Evolutionary conservation across 306 rosid species (phyloP), one percentile per base, ranked within the genome.

Genomic region (Castanopsis chinensis): DNA sequence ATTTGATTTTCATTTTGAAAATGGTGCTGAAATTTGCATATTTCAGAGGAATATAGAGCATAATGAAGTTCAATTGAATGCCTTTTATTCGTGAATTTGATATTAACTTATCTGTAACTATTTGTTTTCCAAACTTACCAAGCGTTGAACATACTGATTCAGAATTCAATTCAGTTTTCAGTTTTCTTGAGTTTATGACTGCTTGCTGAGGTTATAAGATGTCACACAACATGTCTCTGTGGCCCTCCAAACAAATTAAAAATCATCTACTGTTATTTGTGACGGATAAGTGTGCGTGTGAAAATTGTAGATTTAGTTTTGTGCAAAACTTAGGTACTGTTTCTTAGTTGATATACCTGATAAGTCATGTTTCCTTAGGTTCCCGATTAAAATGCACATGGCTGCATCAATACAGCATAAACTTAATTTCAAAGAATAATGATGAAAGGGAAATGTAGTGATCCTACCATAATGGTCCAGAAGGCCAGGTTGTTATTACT

Each of bases 71-170:
- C 55, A 74, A 56, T 65, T 84, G 77, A 60, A 41, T 54, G 45
- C 72, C 64, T 33, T 55, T 79, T 84, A 68, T 78, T 25, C 53
- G 53, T 52, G 76, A 77, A 63, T 20, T 3, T 33, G 69, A 54
- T 73, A 51, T n/a, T 76, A 69, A 21, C 58, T 21, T 28, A 27
- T 58, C 77, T 49, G 77, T 72, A 27, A n/a, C 69, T 41, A 15
- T 54, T 71, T 61, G 25, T 73, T 75, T 80, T 80, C 28, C 58
- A 21, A 63, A 70, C 85, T 71, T 81, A 15, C 80, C 65, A 28
- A 69, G 25, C 81, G 30, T 74, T 30, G 3, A 41, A 58, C 41
- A 20, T 80, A 17, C 73, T 63, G 51, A 45, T 73, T 32, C 79
- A 35, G 27, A 7, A 73, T 41, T 61, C 37, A 45, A 78, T 71